These are phyloP conservation scores for Ceratobasidium sp. DNA, from an alignment of 1,284 basidiomycete species.

Conservation along the genomic window DNA sequence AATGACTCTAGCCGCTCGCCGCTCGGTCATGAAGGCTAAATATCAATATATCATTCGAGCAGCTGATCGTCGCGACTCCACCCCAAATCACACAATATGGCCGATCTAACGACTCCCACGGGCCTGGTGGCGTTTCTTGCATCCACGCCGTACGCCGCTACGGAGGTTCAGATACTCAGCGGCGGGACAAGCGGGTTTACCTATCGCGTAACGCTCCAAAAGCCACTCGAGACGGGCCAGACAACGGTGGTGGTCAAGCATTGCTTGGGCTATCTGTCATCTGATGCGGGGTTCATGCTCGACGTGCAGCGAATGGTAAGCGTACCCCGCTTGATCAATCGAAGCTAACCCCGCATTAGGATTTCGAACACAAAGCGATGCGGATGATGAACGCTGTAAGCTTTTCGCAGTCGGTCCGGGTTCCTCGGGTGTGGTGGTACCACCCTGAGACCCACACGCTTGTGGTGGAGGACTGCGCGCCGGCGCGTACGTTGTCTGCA, in stretches of 20 bases:
- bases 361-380: slow-evolving; percentile 18
- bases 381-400: not conserved
- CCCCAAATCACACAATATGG: no score
- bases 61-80: no score
- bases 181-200: not conserved
- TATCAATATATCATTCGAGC: no score
- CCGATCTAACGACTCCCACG: not conserved
- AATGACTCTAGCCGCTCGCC: no score
- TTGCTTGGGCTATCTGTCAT: not conserved
- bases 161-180: not conserved
- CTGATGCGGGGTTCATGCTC: not conserved
- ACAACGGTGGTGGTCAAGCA: slow-evolving; percentile 22
- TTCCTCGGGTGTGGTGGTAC: not conserved
- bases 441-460: slow-evolving; percentile 14
- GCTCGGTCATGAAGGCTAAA: no score
- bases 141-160: not conserved
- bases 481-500: not conserved
- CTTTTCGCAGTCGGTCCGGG: slow-evolving; percentile 1
- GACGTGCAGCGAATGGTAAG: slow-evolving; percentile 3
- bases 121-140: not conserved
- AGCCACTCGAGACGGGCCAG: not conserved
- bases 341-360: not conserved
- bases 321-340: not conserved
- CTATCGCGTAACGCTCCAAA: slow-evolving; percentile 12
- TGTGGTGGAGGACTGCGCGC: slow-evolving; percentile 6